Evolutionary conservation across 148 eudicot species (phyloP), one percentile per base, ranked within the genome.

Genomic region (Arbutus unedo): DNA sequence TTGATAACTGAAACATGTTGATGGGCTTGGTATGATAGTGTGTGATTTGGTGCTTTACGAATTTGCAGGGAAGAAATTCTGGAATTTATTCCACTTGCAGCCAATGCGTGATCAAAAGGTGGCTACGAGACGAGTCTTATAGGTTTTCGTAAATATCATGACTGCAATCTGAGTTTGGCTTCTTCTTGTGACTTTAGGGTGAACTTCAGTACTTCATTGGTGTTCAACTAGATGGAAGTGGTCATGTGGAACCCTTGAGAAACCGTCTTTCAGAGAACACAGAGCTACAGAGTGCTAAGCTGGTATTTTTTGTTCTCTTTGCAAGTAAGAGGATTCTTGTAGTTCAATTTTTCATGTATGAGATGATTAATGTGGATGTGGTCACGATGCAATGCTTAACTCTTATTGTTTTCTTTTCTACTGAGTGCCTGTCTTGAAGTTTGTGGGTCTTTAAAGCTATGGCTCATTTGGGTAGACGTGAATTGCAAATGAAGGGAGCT

Each of bases 101-200:
- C 98, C 99, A 44, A 97, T 97, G 99, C 90, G 95, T 60, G 99
- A 97, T 84, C 97, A 94, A 81, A 97, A 94, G 99, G 99, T 96
- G 86, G 54, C 48, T 74, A 48, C 48, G 51, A 9, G 57, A 80
- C 79, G 47, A 76, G 60, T 31, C 49, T 57, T 79, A 49, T 57
- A 51, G 15, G 10, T 38, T 77, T 51, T 38, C 68, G 25, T 53
- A 53, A 68, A 68, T 56, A 43, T 41, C 45, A 49, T 75, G 18
- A 74, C 14, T 84, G n/a, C 23, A 55, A 3, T 79, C 23, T 80
- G 47, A 44, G 48, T 83, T 68, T 83, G 10, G 48, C 15, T 60
- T 5, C 82, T 79, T 45, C 67, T 57, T n/a, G 67, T 85, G 38
- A 23, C 86, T 88, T 25, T 81, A 96, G 99, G 99, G 99, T 56